Conservation (phyloP, 352 stramenopile genomes). For the Globisporangium paroecandrum region DNA sequence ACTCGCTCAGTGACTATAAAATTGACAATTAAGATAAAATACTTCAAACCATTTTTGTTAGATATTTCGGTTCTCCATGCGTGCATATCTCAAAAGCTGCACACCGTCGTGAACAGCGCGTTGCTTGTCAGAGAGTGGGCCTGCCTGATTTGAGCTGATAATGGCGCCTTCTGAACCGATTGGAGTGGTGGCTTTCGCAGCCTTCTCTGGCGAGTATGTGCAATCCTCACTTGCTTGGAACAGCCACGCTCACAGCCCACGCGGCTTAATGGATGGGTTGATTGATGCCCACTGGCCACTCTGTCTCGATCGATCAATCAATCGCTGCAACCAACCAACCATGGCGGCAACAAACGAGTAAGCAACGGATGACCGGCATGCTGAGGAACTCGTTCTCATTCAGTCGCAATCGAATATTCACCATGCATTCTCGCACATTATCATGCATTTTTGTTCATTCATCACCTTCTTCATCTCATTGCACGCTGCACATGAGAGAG, state of each 20-base stretch:
- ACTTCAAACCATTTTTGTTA: not conserved
- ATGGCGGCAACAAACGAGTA: not conserved
- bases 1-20: not conserved
- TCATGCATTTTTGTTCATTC: not conserved
- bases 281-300: not conserved
- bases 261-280: not conserved
- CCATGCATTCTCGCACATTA: not conserved
- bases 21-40: not conserved
- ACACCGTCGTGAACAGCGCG: not conserved
- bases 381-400: not conserved
- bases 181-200: not conserved
- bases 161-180: not conserved
- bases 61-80: not conserved
- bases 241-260: not conserved
- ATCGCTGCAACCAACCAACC: not conserved
- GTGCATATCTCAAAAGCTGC: not conserved
- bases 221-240: not conserved
- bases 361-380: not conserved
- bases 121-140: not conserved
- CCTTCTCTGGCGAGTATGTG: not conserved
- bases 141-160: slow-evolving; percentile 1
- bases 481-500: not conserved
- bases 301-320: not conserved
- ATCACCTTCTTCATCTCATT: not conserved
- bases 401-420: not conserved